Evolutionary conservation across 352 stramenopile genomes (phyloP), one percentile per base, ranked within the genome.

Genomic region (Phytophthora kernoviae): DNA sequence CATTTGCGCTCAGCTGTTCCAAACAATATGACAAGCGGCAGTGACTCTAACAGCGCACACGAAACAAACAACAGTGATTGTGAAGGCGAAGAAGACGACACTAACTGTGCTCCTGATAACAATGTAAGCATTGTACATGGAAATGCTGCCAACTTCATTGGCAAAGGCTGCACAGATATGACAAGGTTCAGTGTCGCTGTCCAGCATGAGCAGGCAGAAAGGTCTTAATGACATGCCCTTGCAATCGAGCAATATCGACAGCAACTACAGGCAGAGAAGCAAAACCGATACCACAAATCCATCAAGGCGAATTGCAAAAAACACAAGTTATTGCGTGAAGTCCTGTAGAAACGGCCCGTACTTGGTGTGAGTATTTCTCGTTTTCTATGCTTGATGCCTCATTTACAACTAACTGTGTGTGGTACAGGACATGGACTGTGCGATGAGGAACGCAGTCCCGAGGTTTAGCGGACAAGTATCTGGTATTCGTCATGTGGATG

Each of bases 271-370:
- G 44, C 61, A 7, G 66, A 75, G 27, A 51, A 65, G 12, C 44
- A 41, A 12, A 71, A 75, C 30, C 55, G 61, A 6, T 53, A 68
- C 5, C 53, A 71, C 17, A 75, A 65, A 37, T n/a, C 26, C 4
- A 51, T 68, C 6, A 34, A 62, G 21, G 45, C 58, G 26, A 60
- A 68, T n/a, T 56, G 71, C 8, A 36, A 43, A 21, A 63, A 65
- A 24, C 49, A 45, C 32, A 45, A 60, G 10, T 26, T 37, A 5
- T 39, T 70, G 11, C 7, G 36, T 3, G 37, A 34, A 1, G 42
- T 68, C 4, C 21, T 71, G 24, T 18, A 58, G 17, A 68, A 72
- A 50, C 58, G 58, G 40, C 54, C 46, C 2, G 36, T 60, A 14
- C 36, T 72, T 7, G 50, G 61, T 33, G 58, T 72, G 24, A 47